These are phyloP conservation scores for Alternaria conjuncta DNA, from an alignment of 2,329 filamentous ascomycete genomes.

Conservation along the genomic window DNA sequence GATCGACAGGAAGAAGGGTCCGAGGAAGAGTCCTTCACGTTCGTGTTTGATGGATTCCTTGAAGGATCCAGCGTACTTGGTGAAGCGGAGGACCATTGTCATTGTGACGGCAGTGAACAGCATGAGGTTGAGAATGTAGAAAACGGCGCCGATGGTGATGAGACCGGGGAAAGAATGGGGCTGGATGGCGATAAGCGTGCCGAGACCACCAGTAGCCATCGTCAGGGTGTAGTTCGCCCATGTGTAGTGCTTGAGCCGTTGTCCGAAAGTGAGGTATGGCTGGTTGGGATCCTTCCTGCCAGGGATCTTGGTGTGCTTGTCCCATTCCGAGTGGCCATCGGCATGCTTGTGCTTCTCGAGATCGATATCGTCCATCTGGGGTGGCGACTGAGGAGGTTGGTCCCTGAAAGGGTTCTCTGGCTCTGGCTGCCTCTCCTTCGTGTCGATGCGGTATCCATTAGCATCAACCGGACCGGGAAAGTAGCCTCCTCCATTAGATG, in stretches of 20 bases:
- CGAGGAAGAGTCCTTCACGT: conserved; percentile 59
- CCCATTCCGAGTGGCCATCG: conserved; percentile 24
- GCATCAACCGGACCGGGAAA: conserved; percentile 27
- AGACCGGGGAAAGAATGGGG: conserved; percentile 58
- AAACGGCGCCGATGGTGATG: conserved; percentile 57
- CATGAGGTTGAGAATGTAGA: conserved; percentile 60
- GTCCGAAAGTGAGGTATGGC: conserved; percentile 35
- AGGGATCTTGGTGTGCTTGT: conserved; percentile 34
- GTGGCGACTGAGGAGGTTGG: conserved; percentile 16
- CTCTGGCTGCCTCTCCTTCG: conserved; percentile 28
- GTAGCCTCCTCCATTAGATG: conserved; percentile 26
- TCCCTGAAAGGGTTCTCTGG: conserved; percentile 28
- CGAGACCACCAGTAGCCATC: conserved; percentile 57
- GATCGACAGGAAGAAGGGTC: conserved; percentile 51
- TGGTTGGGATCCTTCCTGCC: conserved; percentile 44
- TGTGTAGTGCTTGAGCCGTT: conserved; percentile 51
- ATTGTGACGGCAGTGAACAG: conserved; percentile 49
- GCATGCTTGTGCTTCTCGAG: conserved; percentile 40
- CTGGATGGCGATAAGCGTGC: conserved; percentile 52
- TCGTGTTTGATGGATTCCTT: conserved; percentile 57
- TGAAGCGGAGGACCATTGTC: conserved; percentile 53
- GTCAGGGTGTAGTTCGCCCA: conserved; percentile 58
- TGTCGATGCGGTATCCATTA: conserved; percentile 37
- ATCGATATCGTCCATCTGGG: conserved; percentile 29
- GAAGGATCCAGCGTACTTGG: conserved; percentile 53